phyloP scores from a whole-genome alignment of 768 basidiomycete species.

The Mrakia blollopis region DNA sequence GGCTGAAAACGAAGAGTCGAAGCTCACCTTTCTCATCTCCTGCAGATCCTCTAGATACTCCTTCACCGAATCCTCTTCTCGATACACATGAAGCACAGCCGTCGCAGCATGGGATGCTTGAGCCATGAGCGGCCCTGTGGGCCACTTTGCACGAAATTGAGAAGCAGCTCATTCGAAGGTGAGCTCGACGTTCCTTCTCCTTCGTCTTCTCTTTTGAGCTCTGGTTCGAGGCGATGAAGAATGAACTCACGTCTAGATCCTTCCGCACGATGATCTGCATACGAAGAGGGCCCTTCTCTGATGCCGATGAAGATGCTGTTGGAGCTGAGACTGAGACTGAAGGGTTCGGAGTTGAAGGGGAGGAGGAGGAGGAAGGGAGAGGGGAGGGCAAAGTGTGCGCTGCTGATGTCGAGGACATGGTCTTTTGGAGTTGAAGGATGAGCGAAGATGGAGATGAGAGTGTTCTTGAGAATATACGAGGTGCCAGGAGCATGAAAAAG shows the following conservation, averaged over 20 bases:
- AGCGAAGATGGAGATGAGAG: neutral
- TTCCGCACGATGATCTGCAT: slow-evolving; percentile 45
- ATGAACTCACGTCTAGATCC: slow-evolving; percentile 35
- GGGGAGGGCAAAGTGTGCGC: neutral
- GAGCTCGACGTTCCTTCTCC: neutral
- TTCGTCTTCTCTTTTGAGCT: neutral
- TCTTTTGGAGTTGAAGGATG: neutral
- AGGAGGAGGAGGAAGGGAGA: neutral
- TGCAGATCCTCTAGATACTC: slow-evolving; percentile 39
- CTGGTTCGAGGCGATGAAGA: neutral
- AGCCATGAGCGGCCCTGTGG: slow-evolving; percentile 43
- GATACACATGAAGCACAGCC: slow-evolving; percentile 40
- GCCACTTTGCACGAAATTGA: slow-evolving; percentile 36
- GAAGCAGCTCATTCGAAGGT: neutral
- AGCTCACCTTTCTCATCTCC: slow-evolving; percentile 41
- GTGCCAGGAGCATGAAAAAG: neutral
- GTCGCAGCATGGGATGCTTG: slow-evolving; percentile 44
- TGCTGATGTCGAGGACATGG: neutral
- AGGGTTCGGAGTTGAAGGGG: neutral
- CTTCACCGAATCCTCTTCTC: slow-evolving; percentile 39
- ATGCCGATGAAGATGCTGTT: neutral
- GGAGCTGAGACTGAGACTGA: neutral
- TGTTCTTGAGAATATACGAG: neutral
- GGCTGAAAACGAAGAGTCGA: neutral
- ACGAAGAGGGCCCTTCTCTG: slow-evolving; percentile 31